Base-by-base conservation (phyloP, 257 asterid genomes). In the Nicotiana otophora region DNA sequence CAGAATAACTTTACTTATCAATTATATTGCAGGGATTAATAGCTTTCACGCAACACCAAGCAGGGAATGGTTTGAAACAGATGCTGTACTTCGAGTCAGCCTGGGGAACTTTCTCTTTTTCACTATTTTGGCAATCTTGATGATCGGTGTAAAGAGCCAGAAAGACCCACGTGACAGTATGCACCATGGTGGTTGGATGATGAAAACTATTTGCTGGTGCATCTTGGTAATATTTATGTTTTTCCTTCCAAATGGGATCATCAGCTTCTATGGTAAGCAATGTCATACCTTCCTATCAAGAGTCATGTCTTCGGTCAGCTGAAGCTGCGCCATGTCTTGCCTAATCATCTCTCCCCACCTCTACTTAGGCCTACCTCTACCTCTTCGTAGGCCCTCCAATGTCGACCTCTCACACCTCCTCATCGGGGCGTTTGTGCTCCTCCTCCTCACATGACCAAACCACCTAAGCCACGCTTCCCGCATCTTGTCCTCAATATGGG, bases 181-280 rank as follows among this genome's bases (percentile, higher is more conserved):
- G 90, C 99, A 95, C 90, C 99, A 95, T 86, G 97, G 97, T 5
- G 98, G 97, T 67, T 95, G 99, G 99, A 93, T 92, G 99, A 90
- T 92, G 94, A 95, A 95, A 89, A 30, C 92, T 28, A 88, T 95
- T 87, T 90, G 94, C 85, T 95, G 98, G 99, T 93, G 89, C 88
- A 86, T 95, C 81, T 83, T 95, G 90, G 95, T 95, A 14, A 91
- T 95, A 86, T 87, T 95, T 83, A 95, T 92, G 95, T 93, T 95
- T 90, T 95, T 95, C 85, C 85, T 93, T 58, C 99, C 98, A 19
- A 95, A 95, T 72, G 97, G 87, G 68, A 69, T 93, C 81, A 87
- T 95, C 89, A 95, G 97, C 93, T 93, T 93, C 88, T 95, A 95
- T 81, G 98, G 99, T 95, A 87, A 89, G 89, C 11, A 34, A 15